Evolutionary conservation across 2,329 filamentous ascomycete species (phyloP), one percentile per base, ranked within the genome.

Genomic region (Boeremia lycopersici): DNA sequence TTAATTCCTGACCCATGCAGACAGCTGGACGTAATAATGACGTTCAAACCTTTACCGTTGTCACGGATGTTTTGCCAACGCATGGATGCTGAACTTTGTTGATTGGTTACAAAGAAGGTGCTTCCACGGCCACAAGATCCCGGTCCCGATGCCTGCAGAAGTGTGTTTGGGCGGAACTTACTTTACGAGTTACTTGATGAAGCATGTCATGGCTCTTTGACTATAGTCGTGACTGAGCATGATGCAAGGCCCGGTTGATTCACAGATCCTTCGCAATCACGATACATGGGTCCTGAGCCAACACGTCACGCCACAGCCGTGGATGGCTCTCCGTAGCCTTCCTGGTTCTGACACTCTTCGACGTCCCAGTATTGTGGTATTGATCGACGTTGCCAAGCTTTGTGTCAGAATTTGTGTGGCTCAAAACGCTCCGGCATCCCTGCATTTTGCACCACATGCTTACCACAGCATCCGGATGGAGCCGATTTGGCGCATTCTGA

Each of bases 301-400:
- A 15, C 31, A 11, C 15, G 7, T 42, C 42, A 47, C 49, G 33
- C 33, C 33, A 53, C 28, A 17, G 15, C 44, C 25, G n/a, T 30
- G 11, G 19, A 4, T 17, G 11, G 12, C 17, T n/a, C 12, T 38
- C 17, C 13, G 33, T 36, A 31, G 29, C 50, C 15, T 26, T 34
- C 9, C 33, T 29, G 10, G 6, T 19, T 28, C 25, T 48, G 39
- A 38, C 44, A 48, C 17, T 39, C 26, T 34, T 44, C 25, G 4
- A 5, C 19, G 26, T 28, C 25, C 50, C 38, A 46, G 15, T 7
- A 17, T 48, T 12, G 31, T 43, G 44, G 50, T 43, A 33, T 33
- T 44, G 50, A 44, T 44, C 36, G 29, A 19, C 43, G 34, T 10
- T 28, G 44, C 50, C 33, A 48, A 48, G 44, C 33, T 23, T 11